phyloP scores from a whole-genome alignment of 2,329 filamentous ascomycete genomes.

The Gyromitra esculenta region DNA sequence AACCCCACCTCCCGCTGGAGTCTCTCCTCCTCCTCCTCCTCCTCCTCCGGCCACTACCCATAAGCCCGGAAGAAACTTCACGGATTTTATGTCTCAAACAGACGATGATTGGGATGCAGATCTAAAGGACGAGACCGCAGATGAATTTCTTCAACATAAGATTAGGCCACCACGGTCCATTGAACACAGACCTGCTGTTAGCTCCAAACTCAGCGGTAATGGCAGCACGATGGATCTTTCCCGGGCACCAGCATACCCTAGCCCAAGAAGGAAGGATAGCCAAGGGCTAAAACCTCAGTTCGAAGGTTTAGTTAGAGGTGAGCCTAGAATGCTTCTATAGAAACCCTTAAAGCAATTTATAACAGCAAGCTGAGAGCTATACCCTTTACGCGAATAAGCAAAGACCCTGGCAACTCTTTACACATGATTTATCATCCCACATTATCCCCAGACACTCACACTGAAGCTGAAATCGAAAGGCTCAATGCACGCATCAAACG shows the following conservation, averaged over 20 bases:
- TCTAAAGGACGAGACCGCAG: constrained; percentile 71
- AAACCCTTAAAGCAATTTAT: constrained; percentile 9
- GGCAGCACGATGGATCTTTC: constrained; percentile 40
- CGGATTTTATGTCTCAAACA: constrained; percentile 80
- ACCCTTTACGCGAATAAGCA: constrained; percentile 39
- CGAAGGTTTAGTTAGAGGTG: constrained; percentile 87
- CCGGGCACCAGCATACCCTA: constrained; percentile 54
- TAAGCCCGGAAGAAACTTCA: constrained; percentile 77
- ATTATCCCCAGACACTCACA: constrained; percentile 72
- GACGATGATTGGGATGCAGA: constrained; percentile 84
- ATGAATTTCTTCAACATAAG: constrained; percentile 67
- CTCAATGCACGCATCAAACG: constrained; percentile 87
- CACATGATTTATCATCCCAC: constrained; percentile 91
- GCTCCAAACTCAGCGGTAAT: constrained; percentile 47
- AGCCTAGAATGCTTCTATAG: constrained; percentile 38
- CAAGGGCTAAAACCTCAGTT: constrained; percentile 98
- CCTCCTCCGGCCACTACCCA: constrained; percentile 55
- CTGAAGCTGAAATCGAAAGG: constrained; percentile 76
- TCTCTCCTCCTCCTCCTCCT: constrained; percentile 34
- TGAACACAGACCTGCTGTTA: constrained; percentile 51
- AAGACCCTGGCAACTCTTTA: constrained; percentile 82
- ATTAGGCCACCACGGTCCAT: constrained; percentile 53
- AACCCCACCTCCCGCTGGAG: constrained; percentile 68
- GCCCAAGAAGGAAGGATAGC: constrained; percentile 68
- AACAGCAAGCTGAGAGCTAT: constrained; percentile 47